phyloP scores from a whole-genome alignment of 2,329 filamentous ascomycete genomes.

The Fusarium caatingaense region DNA sequence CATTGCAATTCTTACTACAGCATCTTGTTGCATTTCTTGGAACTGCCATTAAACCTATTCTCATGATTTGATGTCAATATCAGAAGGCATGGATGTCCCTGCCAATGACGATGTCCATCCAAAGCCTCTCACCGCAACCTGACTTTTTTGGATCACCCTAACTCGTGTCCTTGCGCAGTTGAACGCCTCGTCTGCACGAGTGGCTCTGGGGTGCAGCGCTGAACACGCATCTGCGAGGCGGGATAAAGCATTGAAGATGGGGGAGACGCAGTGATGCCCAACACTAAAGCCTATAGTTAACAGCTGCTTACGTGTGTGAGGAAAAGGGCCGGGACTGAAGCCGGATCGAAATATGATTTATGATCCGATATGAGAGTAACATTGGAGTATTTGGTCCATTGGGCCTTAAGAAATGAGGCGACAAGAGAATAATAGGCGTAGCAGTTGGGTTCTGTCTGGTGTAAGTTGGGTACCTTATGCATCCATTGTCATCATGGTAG shows the following conservation, averaged over 20 bases:
- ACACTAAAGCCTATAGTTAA: constrained; percentile 25
- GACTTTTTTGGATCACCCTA: constrained; percentile 2
- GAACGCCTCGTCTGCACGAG: constrained; percentile 33
- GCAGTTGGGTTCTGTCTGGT: constrained; percentile 17
- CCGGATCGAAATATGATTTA: constrained; percentile 5
- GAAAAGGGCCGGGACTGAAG: constrained; percentile 8
- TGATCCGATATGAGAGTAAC: background rate
- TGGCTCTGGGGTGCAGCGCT: constrained; percentile 36
- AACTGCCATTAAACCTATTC: background rate
- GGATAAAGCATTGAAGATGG: constrained; percentile 18
- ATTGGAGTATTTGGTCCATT: background rate
- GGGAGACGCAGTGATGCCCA: constrained; percentile 44
- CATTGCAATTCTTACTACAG: constrained; percentile 26
- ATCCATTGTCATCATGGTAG: background rate
- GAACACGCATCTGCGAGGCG: constrained; percentile 20
- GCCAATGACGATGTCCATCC: constrained; percentile 1
- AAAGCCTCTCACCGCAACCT: constrained; percentile 22
- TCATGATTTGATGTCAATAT: constrained; percentile 21
- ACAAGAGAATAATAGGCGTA: background rate
- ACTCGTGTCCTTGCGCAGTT: constrained; percentile 17
- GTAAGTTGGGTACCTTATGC: constrained; percentile 25
- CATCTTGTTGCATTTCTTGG: constrained; percentile 33
- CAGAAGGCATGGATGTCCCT: constrained; percentile 18
- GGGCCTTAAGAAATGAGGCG: constrained; percentile 10
- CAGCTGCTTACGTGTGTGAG: constrained; percentile 32